These are phyloP conservation scores for Eutreptiella sp. DNA, from an alignment of 208 protist species.

Conservation along the genomic window DNA sequence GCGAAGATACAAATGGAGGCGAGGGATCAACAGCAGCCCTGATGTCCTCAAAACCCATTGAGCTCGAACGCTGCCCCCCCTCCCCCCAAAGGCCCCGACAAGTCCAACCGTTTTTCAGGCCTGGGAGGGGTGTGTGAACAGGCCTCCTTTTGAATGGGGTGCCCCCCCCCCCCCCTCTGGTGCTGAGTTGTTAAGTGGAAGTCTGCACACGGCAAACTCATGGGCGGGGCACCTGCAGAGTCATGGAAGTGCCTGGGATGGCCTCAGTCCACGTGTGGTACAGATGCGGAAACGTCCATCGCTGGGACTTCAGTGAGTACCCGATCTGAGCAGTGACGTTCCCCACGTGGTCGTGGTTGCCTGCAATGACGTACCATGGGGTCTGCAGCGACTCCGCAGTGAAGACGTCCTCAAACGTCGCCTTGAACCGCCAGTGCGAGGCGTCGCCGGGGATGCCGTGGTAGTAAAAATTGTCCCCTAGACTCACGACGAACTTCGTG, in stretches of 20 bases:
- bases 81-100: no score
- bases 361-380: slow-evolving; percentile 7
- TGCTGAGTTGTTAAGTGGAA: no score
- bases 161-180: no score
- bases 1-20: no score
- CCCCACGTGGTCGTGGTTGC: slow-evolving; percentile 22
- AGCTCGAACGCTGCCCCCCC: no score
- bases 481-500: background rate
- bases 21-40: no score
- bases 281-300: slow-evolving; percentile 9
- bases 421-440: background rate
- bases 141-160: no score
- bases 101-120: no score
- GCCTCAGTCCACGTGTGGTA: slow-evolving; percentile 1
- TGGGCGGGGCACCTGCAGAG: no score
- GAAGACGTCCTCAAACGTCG: background rate
- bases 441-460: slow-evolving; percentile 8
- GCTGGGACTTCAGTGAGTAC: slow-evolving; percentile 6
- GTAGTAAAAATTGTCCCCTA: slow-evolving; percentile 17
- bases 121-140: no score
- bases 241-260: background rate
- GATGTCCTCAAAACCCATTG: no score
- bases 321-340: slow-evolving; percentile 19
- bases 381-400: background rate
- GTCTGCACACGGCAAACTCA: no score